Evolutionary conservation across 176 grass and related monocot species (phyloP), one percentile per base, ranked within the genome.

Genomic region (Saccharum officinarum): DNA sequence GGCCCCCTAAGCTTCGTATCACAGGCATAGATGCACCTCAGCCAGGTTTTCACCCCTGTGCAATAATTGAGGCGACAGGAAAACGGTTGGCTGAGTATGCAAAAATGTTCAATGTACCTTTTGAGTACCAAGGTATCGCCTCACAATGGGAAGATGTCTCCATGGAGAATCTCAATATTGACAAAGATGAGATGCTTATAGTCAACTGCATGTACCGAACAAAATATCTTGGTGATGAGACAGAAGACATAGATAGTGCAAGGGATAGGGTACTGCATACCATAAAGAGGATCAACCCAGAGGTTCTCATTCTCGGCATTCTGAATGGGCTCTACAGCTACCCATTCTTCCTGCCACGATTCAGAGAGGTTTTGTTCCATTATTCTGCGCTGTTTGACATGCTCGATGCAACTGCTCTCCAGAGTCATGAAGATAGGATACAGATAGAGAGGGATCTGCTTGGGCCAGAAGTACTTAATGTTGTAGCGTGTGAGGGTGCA

Each of bases 331-430:
- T 61, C 2, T 92, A 91, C 22, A 85, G 30, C 36, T 87, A 88
- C 47, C 80, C 80, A 14, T 82, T 82, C 72, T 93, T 93, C 41
- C 37, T 86, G 10, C 61, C 84, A 42, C 79, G 88, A 39, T 96
- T 96, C 83, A 88, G 85, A 39, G 71, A 89, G 42, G 78, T 81
- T 26, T 25, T 93, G 13, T 87, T 86, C 10, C 77, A 85, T 78
- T 93, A 85, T 69, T 93, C 73, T 75, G 76, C 66, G 0, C 34
- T 93, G 42, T 95, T 93, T 67, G 91, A 95, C 72, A 93, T 93
- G 80, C 80, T 83, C 7, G 89, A 93, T 13, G 44, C 86, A 38
- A 93, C 46, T 82, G 71, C 91, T 76, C 88, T 28, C 36, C 66
- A 40, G 71, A 78, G 84, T 10, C 39, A 84, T 69, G 77, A 91